Base-by-base conservation (phyloP, 2,329 filamentous ascomycete genomes). In the Ophiostoma pallidulum region DNA sequence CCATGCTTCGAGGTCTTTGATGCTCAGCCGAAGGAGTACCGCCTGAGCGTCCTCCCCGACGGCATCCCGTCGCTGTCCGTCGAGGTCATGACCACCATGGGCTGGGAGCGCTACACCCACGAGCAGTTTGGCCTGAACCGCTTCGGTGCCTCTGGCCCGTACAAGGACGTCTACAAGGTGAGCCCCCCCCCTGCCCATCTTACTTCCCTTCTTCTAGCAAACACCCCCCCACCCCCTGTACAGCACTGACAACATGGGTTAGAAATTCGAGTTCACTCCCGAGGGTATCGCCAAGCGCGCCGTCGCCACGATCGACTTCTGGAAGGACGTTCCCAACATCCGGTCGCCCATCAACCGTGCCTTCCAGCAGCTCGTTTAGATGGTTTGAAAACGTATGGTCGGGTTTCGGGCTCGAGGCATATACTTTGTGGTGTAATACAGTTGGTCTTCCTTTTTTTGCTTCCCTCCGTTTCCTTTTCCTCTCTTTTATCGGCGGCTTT, bases 111-210 rank as follows among this genome's bases (percentile, higher is more conserved):
- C 70, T 98, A 97, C 75, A 86, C 89, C 51, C 91, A 98, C 73
- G 92, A 98, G 81, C 92, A 98, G 75, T 98, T 98, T 63, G 92
- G 92, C 66, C 82, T 98, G 58, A 98, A 98, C 84, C 82, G 92
- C 66, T 98, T 98, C 70, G 92, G 92, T 81, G 91, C 91, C 58
- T 94, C 87, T 48, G 92, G 91, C 62, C 84, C 91, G 58, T 97
- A 97, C 78, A 91, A 91, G 83, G 84, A 97, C 62, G 89, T 98
- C 53, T 98, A 98, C 80, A 84, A 86, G 77, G 86, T 75, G 74
- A 70, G 77, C 68, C 51, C 13, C 39, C 20, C 35, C n/a, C n/a
- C n/a, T n/a, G n/a, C n/a, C n/a, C n/a, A n/a, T n/a, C n/a, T n/a
- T n/a, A n/a, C n/a, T n/a, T n/a, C n/a, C n/a, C n/a, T n/a, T n/a